Evolutionary conservation across 2,329 filamentous ascomycete species (phyloP).

Genomic region (Alternaria viburni): DNA sequence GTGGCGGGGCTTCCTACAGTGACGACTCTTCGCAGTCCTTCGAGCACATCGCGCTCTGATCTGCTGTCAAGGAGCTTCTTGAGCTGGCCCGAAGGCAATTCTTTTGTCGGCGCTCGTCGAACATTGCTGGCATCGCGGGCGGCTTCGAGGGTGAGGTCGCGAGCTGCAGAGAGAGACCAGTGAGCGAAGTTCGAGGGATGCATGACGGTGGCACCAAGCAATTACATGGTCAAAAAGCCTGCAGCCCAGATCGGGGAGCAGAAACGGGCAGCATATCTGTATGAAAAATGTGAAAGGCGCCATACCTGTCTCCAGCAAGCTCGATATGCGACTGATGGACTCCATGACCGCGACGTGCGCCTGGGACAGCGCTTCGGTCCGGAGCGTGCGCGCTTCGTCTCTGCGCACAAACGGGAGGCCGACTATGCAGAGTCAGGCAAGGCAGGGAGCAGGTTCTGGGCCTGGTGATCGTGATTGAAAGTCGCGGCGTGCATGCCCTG

Average conservation of each 20-base stretch:
- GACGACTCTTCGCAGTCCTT: slow-evolving; percentile 87
- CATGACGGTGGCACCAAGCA: slow-evolving; percentile 24
- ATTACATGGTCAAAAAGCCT: slow-evolving; percentile 7
- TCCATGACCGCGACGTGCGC: slow-evolving; percentile 69
- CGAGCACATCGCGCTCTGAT: slow-evolving; percentile 89
- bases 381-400: slow-evolving; percentile 14
- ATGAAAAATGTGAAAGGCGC: slow-evolving; percentile 13
- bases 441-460: slow-evolving; percentile 22
- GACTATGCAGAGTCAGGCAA: slow-evolving; percentile 37
- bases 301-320: slow-evolving; percentile 89
- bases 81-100: slow-evolving; percentile 80
- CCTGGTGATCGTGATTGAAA: slow-evolving; percentile 27
- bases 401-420: slow-evolving; percentile 19
- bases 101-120: slow-evolving; percentile 63
- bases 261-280: background rate
- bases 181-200: slow-evolving; percentile 49
- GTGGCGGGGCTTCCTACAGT: slow-evolving; percentile 65
- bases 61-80: slow-evolving; percentile 95
- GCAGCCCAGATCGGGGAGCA: slow-evolving; percentile 10
- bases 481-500: slow-evolving; percentile 29
- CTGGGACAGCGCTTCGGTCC: slow-evolving; percentile 21
- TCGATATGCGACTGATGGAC: slow-evolving; percentile 92
- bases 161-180: slow-evolving; percentile 66
- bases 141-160: slow-evolving; percentile 96
- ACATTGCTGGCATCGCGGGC: slow-evolving; percentile 79